These are phyloP conservation scores for Plasmodium berghei DNA, from an alignment of 169 alveolate genomes.

Conservation along the genomic window DNA sequence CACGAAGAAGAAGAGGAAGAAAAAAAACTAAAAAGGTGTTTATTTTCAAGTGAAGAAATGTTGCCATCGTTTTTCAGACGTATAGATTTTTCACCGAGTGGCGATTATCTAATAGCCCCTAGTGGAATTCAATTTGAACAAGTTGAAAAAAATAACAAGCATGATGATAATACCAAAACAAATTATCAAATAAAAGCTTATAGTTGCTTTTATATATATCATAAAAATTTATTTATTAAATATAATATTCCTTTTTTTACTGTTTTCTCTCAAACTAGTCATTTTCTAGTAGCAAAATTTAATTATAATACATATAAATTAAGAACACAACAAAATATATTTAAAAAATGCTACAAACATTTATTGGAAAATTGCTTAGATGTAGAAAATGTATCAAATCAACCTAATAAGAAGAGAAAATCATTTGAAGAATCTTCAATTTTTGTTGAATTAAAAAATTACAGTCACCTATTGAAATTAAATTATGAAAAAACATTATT, in stretches of 20 bases:
- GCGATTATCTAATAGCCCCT: conserved; percentile 90
- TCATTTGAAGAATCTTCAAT: conserved; percentile 21
- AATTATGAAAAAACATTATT: conserved; percentile 66
- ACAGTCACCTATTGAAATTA: conserved; percentile 41
- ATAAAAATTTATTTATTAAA: conserved; percentile 60
- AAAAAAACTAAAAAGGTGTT: conserved; percentile 76
- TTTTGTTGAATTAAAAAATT: conserved; percentile 38
- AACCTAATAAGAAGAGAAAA: conserved; percentile 58
- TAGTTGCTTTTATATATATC: conserved; percentile 75
- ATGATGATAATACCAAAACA: conserved; percentile 55
- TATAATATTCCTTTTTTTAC: conserved; percentile 75
- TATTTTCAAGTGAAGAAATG: conserved; percentile 89
- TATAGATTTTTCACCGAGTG: conserved; percentile 93
- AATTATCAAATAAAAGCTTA: conserved; percentile 57
- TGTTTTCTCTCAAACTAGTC: conserved; percentile 72
- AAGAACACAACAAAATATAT: conserved; percentile 49
- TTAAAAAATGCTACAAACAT: conserved; percentile 66
- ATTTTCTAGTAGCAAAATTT: conserved; percentile 75
- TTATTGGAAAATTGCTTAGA: conserved; percentile 9
- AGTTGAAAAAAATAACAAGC: conserved; percentile 52
- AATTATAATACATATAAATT: conserved; percentile 59
- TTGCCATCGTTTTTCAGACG: conserved; percentile 91
- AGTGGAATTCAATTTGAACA: conserved; percentile 87
- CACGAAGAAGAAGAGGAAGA: conserved; percentile 73
- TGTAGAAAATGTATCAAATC: neutral